These are phyloP conservation scores for Phascolomyces articulosus DNA, from an alignment of 371 early-diverging fungal genomes.

Conservation along the genomic window DNA sequence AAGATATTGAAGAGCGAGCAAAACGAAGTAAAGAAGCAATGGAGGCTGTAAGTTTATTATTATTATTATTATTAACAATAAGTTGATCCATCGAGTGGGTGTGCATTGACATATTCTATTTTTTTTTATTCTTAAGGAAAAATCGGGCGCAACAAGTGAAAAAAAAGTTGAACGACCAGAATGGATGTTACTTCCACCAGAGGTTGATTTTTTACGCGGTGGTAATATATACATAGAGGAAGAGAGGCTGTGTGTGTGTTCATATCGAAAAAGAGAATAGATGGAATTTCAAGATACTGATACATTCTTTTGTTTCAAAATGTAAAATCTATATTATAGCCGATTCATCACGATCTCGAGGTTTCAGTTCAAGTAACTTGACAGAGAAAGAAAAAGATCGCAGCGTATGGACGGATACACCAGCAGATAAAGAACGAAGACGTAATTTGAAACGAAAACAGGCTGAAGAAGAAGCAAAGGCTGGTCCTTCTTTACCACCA, in stretches of 20 bases:
- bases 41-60: slow-evolving; percentile 28
- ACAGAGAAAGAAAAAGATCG: slow-evolving; percentile 38
- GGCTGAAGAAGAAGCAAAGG: neutral
- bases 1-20: slow-evolving; percentile 38
- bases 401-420: slow-evolving; percentile 66
- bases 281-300: too few relatives aligned
- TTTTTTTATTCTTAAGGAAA: neutral
- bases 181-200: slow-evolving; percentile 76
- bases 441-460: slow-evolving; percentile 13
- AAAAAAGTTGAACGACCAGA: slow-evolving; percentile 58
- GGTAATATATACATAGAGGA: slow-evolving; percentile 37
- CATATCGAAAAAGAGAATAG: too few relatives aligned
- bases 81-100: too few relatives aligned
- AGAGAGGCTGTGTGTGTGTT: too few relatives aligned
- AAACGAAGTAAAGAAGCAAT: slow-evolving; percentile 34
- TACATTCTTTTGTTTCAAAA: too few relatives aligned
- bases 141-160: slow-evolving; percentile 15
- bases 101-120: neutral
- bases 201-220: slow-evolving; percentile 51
- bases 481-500: neutral
- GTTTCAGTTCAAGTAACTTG: slow-evolving; percentile 34
- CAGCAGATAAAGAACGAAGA: slow-evolving; percentile 54
- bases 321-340: too few relatives aligned
- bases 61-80: neutral
- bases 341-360: slow-evolving; percentile 29